Conservation (phyloP, 116 monocot species). For the Iris pallida region DNA sequence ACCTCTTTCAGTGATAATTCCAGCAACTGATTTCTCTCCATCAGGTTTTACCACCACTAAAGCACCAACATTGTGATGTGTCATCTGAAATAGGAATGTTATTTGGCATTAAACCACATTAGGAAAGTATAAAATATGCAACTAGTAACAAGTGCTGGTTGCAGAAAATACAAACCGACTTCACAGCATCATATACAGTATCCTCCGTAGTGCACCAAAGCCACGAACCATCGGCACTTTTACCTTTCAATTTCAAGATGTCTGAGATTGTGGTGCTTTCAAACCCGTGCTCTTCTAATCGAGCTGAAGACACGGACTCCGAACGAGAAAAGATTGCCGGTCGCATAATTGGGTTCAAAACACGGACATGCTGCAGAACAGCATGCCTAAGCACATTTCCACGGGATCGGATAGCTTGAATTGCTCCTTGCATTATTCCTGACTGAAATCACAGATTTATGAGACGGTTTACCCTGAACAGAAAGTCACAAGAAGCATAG, state of each 20-base stretch:
- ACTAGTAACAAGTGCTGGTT: too few species aligned
- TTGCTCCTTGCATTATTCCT: conserved; percentile 55
- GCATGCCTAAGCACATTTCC: conserved; percentile 49
- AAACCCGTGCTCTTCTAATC: conserved; percentile 82
- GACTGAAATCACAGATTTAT: neutral
- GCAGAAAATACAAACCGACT: conserved; percentile 54
- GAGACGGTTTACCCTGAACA: too few species aligned
- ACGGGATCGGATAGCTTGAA: conserved; percentile 43
- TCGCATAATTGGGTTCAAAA: conserved; percentile 25
- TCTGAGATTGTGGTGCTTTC: conserved; percentile 88
- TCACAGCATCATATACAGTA: conserved; percentile 86
- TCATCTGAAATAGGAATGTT: conserved; percentile 57
- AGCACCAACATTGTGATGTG: conserved; percentile 94
- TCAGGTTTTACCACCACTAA: conserved; percentile 85
- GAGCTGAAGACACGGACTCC: conserved; percentile 39
- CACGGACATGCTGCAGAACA: conserved; percentile 58
- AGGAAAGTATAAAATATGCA: neutral
- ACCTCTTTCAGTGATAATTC: conserved; percentile 99
- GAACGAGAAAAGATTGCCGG: conserved; percentile 36
- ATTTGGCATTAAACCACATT: neutral
- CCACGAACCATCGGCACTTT: conserved; percentile 93
- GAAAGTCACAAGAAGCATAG: too few species aligned
- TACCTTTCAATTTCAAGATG: conserved; percentile 74
- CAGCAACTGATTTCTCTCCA: conserved; percentile 65
- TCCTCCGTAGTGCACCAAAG: conserved; percentile 95